Evolutionary conservation across 169 alveolate genomes (phyloP), one percentile per base, ranked within the genome.

Genomic region (Plasmodium knowlesi): DNA sequence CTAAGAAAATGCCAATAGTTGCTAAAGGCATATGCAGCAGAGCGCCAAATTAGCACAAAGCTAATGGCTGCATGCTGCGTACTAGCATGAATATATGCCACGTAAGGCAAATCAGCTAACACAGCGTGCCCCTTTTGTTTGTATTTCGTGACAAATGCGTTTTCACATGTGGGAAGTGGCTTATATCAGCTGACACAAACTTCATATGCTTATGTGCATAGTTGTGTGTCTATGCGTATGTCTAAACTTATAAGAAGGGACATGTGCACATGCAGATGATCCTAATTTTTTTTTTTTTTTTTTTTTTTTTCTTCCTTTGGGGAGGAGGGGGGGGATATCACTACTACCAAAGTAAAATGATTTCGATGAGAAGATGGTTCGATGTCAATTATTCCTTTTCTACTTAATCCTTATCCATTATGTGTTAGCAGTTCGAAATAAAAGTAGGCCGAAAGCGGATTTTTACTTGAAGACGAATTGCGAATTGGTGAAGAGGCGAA

Each of bases 401-500:
- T 88, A 54, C 89, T n/a, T 78, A 10, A 54, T 88, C 28, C 80
- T 88, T 41, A 37, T 78, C 30, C 86, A 88, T 78, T 74, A 78
- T 9, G 32, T 53, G n/a, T 32, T 88, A 88, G 81, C 89, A 34
- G 46, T 88, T 32, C 88, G 32, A n/a, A 32, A 41, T 25, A 88
- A 76, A 61, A 78, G 67, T 88, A 76, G 72, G 50, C 30, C 16
- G n/a, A 88, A 37, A 54, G 54, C 25, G 1, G 73, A 37, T n/a
- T 32, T 39, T 76, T 78, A 78, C 81, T 76, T 88, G 71, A 88
- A 88, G 70, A 74, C 82, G 25, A 88, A 88, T 88, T 88, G 46
- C 46, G 71, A 88, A 34, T 88, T 88, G 14, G 37, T 88, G 71
- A 74, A 19, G 46, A 88, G 81, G 46, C 43, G 70, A 57, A 84